Evolutionary conservation across 192 early-diverging fungal genomes (phyloP), one percentile per base, ranked within the genome.

Genomic region (Umbelopsis vinacea): DNA sequence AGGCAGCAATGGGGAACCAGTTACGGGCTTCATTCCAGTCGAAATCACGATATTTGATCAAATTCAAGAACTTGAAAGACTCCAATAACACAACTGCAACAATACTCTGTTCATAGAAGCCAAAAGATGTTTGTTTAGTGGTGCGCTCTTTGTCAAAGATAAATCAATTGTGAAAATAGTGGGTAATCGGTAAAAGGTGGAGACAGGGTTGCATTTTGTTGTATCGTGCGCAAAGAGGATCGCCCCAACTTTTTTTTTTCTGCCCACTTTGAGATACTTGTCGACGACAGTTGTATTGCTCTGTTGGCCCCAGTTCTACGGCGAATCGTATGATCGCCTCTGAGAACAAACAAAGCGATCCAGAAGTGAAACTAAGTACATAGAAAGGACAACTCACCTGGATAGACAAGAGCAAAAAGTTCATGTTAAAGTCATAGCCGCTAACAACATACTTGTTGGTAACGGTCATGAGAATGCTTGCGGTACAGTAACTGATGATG

Each of bases 391-490:
- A 26, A 40, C 54, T 73, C 71, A 79, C 86, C 86, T 95, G 93
- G 38, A 93, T 83, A 5, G 90, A 82, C 24, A 95, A 86, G 66
- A 95, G 82, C 15, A 95, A 84, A 81, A 94, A 95, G 73, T 92
- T 91, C 90, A 95, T 92, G 70, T 92, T 89, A 72, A 92, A 93
- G 69, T 92, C 87, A 77, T 90, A 94, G n/a, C 84, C 85, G 57
- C 89, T 91, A 21, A 95, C 82, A 23, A 95, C 93, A 79, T 90
- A 87, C 84, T 95, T 95, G 84, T 95, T 95, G 68, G 92, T 92
- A 10, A 95, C 88, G 26, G 93, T 95, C 93, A 95, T 95, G 54
- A 92, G 83, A 60, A 96, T 96, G 68, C 93, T 94, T 48, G 95
- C 88, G 53, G 74, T 82, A 85, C 96, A 98, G 81, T 98, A 98